Evolutionary conservation across 805 yeast genomes (phyloP).

Genomic region (Ogataea degrootiae): DNA sequence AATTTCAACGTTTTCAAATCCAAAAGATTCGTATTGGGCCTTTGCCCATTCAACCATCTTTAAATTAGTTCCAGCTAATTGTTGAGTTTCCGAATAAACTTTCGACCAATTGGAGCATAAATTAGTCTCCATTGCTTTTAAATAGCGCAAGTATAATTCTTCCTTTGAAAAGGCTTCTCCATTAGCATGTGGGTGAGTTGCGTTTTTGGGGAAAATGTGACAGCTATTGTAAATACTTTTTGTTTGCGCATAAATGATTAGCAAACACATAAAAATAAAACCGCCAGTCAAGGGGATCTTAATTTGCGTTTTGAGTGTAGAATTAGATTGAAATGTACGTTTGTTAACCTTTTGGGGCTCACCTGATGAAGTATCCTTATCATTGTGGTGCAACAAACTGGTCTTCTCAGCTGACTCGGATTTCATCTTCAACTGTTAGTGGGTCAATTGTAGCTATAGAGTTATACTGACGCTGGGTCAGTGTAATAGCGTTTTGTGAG

Average conservation of each 20-base stretch:
- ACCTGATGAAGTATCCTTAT: no score
- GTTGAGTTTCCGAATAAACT: slow-evolving; percentile 48
- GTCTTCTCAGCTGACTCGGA: not conserved
- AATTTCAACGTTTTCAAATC: slow-evolving; percentile 42
- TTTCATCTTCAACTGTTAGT: not conserved
- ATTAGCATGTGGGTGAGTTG: not conserved
- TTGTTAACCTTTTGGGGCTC: no score
- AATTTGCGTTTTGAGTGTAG: no score
- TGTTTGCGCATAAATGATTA: no score
- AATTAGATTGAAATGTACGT: no score
- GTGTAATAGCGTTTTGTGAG: no score
- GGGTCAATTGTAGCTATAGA: not conserved
- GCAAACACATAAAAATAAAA: no score
- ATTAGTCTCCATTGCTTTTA: slow-evolving; percentile 29
- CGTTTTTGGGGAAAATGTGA: no score
- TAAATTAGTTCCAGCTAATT: slow-evolving; percentile 52
- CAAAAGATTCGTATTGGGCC: slow-evolving; percentile 54
- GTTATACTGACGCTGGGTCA: no score
- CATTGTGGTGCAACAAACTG: not conserved
- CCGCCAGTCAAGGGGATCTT: no score
- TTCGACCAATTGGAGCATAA: slow-evolving; percentile 50
- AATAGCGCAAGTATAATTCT: slow-evolving; percentile 7
- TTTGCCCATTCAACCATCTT: slow-evolving; percentile 55
- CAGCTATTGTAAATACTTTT: no score
- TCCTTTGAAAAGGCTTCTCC: slow-evolving; percentile 2